Evolutionary conservation across 1,139 yeast species (phyloP).

Genomic region (Taphrina pruni): DNA sequence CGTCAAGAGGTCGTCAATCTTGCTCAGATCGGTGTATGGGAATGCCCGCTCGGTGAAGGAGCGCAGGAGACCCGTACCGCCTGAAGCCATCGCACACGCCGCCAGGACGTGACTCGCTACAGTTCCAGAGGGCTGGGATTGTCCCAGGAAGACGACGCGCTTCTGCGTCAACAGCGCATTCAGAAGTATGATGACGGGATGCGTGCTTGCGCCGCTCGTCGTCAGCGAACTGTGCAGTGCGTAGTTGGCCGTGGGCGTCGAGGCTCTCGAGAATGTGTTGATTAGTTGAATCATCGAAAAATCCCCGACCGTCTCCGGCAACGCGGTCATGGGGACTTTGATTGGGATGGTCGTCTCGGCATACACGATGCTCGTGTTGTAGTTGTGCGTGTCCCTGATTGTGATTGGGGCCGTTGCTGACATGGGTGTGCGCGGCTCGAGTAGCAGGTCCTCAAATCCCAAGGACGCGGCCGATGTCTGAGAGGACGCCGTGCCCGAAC

Average conservation of each 20-base stretch:
- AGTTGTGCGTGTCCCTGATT: conserved; percentile 29
- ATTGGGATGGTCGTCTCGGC: conserved; percentile 43
- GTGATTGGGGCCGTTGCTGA: conserved; percentile 15
- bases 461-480: conserved; percentile 20
- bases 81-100: conserved; percentile 61
- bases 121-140: conserved; percentile 62
- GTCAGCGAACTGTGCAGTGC: conserved; percentile 43
- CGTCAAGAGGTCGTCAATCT: conserved; percentile 62
- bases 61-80: conserved; percentile 62
- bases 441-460: conserved; percentile 9
- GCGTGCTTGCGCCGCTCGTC: conserved; percentile 48
- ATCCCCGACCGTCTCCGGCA: conserved; percentile 52
- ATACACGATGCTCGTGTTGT: conserved; percentile 16
- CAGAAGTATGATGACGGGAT: conserved; percentile 63
- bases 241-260: conserved; percentile 48
- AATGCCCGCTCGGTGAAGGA: conserved; percentile 60
- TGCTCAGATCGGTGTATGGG: conserved; percentile 68
- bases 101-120: conserved; percentile 64
- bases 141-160: conserved; percentile 61
- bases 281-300: conserved; percentile 40
- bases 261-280: conserved; percentile 45
- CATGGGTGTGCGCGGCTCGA: conserved; percentile 20
- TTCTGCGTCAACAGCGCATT: conserved; percentile 67
- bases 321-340: conserved; percentile 51
- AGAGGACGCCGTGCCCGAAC: conserved; percentile 17